Conservation (phyloP, 2,329 filamentous ascomycete genomes). For the Fusarium pilosicola region DNA sequence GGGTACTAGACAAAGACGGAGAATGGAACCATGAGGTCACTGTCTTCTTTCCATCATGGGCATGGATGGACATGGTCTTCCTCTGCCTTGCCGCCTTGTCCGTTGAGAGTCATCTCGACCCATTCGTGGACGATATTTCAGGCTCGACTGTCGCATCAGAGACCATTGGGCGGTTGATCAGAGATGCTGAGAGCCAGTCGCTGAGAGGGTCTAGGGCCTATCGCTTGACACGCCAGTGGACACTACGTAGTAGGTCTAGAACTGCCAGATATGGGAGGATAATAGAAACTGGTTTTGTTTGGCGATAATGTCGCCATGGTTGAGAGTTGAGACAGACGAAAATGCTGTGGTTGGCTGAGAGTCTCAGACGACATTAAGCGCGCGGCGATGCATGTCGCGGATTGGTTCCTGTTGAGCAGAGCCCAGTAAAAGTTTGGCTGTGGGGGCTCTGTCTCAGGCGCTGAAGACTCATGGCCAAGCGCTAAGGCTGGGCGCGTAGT, state of each 20-base stretch:
- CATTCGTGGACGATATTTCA: constrained; percentile 21
- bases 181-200: constrained; percentile 33
- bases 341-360: constrained; percentile 32
- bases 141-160: constrained; percentile 23
- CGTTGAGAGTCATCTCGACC: constrained; percentile 24
- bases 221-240: constrained; percentile 29
- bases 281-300: constrained; percentile 17
- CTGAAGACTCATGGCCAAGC: constrained; percentile 8
- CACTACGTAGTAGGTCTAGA: not conserved
- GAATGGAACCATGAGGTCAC: constrained; percentile 25
- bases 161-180: constrained; percentile 21
- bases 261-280: not conserved
- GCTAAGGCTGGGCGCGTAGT: constrained; percentile 21
- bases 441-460: constrained; percentile 10
- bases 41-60: constrained; percentile 8
- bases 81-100: constrained; percentile 15
- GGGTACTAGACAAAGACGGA: constrained; percentile 22
- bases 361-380: constrained; percentile 41
- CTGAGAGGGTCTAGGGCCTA: constrained; percentile 13
- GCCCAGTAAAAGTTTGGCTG: constrained; percentile 9
- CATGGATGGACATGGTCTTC: not conserved
- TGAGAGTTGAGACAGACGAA: constrained; percentile 3
- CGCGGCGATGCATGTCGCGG: constrained; percentile 26
- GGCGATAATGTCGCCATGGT: constrained; percentile 17
- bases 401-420: constrained; percentile 29